A percentile compares a stretch with the other conserved stretches of the same genome.
Conservation (phyloP, 1,284 basidiomycete genomes). For the Chalciporus sp. region DNA sequence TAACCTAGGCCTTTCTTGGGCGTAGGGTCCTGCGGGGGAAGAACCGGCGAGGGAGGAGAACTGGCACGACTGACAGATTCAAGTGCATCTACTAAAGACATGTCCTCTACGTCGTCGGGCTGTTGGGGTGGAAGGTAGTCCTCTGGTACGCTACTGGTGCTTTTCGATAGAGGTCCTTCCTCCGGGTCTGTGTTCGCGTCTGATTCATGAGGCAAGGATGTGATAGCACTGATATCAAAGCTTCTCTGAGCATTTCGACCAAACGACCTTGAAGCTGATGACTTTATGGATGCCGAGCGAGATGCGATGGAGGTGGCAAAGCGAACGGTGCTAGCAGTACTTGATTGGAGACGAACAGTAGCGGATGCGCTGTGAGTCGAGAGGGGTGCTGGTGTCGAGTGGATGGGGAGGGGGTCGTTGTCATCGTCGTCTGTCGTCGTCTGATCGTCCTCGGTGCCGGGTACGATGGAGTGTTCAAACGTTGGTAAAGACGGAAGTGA, state of each 20-base stretch:
- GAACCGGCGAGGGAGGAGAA: constrained; percentile 47
- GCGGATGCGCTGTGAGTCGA: constrained; percentile 45
- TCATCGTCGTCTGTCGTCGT: constrained; percentile 39
- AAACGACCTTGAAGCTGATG: constrained; percentile 38
- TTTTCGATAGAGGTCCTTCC: constrained; percentile 38
- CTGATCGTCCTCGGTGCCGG: constrained; percentile 34
- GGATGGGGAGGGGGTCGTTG: constrained; percentile 46
- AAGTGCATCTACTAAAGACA: constrained; percentile 61
- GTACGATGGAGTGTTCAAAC: constrained; percentile 60
- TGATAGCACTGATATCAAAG: constrained; percentile 62
- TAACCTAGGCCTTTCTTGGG: constrained; percentile 50
- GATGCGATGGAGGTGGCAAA: constrained; percentile 70
- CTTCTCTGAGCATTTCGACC: constrained; percentile 42
- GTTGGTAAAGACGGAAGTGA: constrained; percentile 73
- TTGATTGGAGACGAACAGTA: constrained; percentile 54
- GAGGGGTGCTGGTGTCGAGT: constrained; percentile 63
- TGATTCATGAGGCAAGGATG: constrained; percentile 48
- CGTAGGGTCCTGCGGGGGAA: constrained; percentile 41
- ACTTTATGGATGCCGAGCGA: constrained; percentile 46
- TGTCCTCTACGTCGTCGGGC: constrained; percentile 41
- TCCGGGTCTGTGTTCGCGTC: constrained; percentile 44
- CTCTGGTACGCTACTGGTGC: constrained; percentile 52
- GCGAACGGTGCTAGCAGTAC: constrained; percentile 65
- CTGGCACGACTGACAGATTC: constrained; percentile 58
- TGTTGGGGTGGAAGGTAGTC: constrained; percentile 51